Evolutionary conservation across 2,329 filamentous ascomycete species (phyloP).

Genomic region (Colletotrichum sp.): DNA sequence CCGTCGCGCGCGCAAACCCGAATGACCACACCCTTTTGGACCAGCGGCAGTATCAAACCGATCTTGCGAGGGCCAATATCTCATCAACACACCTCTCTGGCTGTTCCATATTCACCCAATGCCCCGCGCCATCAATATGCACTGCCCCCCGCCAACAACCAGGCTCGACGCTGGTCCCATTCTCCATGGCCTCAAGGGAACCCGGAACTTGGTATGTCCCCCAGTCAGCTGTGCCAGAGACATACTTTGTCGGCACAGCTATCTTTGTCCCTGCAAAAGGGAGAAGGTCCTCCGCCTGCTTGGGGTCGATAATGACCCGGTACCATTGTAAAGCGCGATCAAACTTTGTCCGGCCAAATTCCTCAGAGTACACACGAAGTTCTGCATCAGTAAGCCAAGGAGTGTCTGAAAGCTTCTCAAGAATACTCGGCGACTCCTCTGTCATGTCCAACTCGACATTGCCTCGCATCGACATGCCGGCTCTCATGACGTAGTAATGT

Average conservation of each 20-base stretch:
- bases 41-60: background rate
- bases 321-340: slow-evolving; percentile 74
- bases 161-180: slow-evolving; percentile 41
- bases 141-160: slow-evolving; percentile 56
- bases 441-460: slow-evolving; percentile 50
- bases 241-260: slow-evolving; percentile 63
- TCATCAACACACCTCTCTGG: slow-evolving; percentile 38
- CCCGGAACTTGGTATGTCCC: slow-evolving; percentile 72
- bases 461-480: slow-evolving; percentile 62
- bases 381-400: slow-evolving; percentile 64
- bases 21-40: background rate
- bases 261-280: slow-evolving; percentile 66
- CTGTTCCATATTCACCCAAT: slow-evolving; percentile 74
- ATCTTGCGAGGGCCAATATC: background rate
- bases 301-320: slow-evolving; percentile 56
- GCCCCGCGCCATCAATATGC: slow-evolving; percentile 65
- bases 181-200: slow-evolving; percentile 51
- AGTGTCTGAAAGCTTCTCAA: background rate
- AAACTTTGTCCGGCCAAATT: slow-evolving; percentile 67
- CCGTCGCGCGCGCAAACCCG: background rate
- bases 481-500: slow-evolving; percentile 71
- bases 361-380: slow-evolving; percentile 62
- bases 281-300: slow-evolving; percentile 54
- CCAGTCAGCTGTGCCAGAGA: slow-evolving; percentile 70
- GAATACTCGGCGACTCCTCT: background rate